Percentiles rank a stretch among this genome's conserved stretches.
These are phyloP conservation scores for Eucalyptus sp. DNA, from an alignment of 345 rosid species.

Conservation along the genomic window DNA sequence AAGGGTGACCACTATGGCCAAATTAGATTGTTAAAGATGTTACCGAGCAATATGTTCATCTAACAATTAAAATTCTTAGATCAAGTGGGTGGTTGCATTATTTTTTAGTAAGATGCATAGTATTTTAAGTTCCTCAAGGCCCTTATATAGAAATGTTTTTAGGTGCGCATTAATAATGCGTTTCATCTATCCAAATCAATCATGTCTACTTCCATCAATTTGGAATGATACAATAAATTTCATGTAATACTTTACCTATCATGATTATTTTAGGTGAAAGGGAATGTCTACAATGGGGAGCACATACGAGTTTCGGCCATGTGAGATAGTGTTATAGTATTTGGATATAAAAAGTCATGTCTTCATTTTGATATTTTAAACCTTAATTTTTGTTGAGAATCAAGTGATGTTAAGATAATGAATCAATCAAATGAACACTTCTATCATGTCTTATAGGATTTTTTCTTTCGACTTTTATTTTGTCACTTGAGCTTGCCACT, in stretches of 20 bases:
- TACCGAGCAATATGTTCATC: neutral
- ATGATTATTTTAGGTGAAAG: neutral
- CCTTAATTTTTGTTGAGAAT: neutral
- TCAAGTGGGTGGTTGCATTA: neutral
- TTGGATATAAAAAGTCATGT: neutral
- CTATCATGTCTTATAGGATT: neutral
- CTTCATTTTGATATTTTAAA: neutral
- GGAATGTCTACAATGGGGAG: neutral
- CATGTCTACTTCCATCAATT: neutral
- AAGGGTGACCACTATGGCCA: neutral
- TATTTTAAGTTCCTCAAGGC: neutral
- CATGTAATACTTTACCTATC: neutral
- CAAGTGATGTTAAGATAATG: neutral
- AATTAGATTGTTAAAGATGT: neutral
- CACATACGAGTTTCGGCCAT: neutral
- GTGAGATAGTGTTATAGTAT: neutral
- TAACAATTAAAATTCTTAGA: neutral
- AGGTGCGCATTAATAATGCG: fast-evolving
- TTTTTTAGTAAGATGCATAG: neutral
- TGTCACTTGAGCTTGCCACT: neutral
- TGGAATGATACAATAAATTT: neutral
- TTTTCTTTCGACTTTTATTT: neutral
- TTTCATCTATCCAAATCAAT: neutral
- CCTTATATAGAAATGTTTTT: neutral
- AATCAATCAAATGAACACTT: neutral